Base-by-base conservation (phyloP, 345 rosid species). In the Hirschfeldia incana region DNA sequence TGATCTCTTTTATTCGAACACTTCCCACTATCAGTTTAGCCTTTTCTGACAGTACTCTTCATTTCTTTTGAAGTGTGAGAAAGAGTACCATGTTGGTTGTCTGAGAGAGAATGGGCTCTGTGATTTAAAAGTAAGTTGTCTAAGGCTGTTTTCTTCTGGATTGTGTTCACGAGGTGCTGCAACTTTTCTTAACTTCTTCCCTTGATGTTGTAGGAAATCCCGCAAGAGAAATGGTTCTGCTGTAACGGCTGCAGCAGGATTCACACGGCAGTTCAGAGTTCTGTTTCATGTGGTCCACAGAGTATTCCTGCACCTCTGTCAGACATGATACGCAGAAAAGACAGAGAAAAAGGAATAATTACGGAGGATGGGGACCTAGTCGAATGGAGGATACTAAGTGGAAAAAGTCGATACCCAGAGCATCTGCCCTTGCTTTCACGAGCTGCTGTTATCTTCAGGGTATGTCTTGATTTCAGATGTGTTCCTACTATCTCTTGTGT, bases 31-130 rank as follows among this genome's bases (percentile, higher is more conserved):
- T 71, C 37, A 44, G 59, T 17, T 58, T n/a, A 72, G 42, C 13
- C 68, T 65, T 49, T 32, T 81, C 73, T 84, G 67, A 77, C 78
- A 62, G 67, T 51, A 6, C 42, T 26, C 69, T 76, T 80, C 59
- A 75, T 67, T 55, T 67, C 10, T 71, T 78, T 82, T 75, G 58
- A 57, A 95, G 99, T 96, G 99, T 70, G 99, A 96, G 88, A 90
- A 89, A 88, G 99, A 95, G 87, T 91, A 81, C 78, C 96, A 91
- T 82, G 97, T 96, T 73, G 97, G 98, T 53, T 96, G 99, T 86
- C 76, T 96, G 86, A 85, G 95, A 72, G 85, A 89, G 66, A 86
- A 78, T 76, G 92, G 90, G 69, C 78, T 78, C 1, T 90, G 99
- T 60, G 91, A 93, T 84, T 84, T 96, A 65, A 96, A 87, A 68